Conservation (phyloP, 805 yeast genomes). For the Cephaloascus albidus region DNA sequence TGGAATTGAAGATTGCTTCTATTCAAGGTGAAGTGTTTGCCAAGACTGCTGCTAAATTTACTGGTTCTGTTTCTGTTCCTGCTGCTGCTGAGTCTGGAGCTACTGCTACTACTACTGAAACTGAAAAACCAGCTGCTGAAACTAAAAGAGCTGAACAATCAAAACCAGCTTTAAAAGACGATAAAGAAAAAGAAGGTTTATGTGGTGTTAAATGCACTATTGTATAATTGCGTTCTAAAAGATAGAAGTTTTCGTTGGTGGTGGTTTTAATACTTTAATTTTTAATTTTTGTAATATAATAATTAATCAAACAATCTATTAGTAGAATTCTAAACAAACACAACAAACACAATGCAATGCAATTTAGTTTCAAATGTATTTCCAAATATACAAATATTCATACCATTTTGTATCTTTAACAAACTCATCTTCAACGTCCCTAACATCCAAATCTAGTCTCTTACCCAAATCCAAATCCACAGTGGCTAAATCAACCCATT, state of each 20-base stretch:
- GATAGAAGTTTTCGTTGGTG: too few species aligned
- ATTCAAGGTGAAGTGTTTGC: slow-evolving; percentile 63
- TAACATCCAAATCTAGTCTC: slow-evolving; percentile 22
- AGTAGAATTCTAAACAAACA: too few species aligned
- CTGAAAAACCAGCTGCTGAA: slow-evolving; percentile 2
- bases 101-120: slow-evolving; percentile 3
- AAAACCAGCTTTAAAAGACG: slow-evolving; percentile 7
- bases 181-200: slow-evolving; percentile 6
- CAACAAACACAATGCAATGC: neutral
- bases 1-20: slow-evolving; percentile 55
- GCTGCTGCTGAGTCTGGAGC: slow-evolving; percentile 5
- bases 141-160: slow-evolving; percentile 9
- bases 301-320: too few species aligned
- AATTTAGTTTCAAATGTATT: neutral
- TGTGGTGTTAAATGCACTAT: neutral
- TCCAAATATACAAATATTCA: neutral
- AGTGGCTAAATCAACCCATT: slow-evolving; percentile 29
- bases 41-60: slow-evolving; percentile 26
- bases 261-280: too few species aligned
- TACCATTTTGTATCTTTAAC: neutral
- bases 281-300: too few species aligned
- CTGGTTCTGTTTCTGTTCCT: slow-evolving; percentile 2
- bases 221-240: neutral
- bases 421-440: neutral
- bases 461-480: slow-evolving; percentile 45